Conservation (phyloP, 169 alveolate species). For the Eimeria nieschulzi region DNA sequence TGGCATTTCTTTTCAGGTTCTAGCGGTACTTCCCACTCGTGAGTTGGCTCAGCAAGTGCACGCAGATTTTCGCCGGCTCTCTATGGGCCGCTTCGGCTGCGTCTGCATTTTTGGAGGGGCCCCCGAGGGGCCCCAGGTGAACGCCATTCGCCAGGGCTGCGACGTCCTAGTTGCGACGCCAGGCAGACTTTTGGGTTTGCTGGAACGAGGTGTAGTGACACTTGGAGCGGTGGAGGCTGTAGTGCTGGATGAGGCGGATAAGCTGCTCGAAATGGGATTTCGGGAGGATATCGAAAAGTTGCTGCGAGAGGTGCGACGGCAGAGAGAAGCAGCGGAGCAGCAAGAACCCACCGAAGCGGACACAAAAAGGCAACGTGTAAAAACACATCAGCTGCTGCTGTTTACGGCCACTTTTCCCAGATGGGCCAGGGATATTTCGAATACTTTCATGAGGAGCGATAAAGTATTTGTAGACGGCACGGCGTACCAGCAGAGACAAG, state of each 20-base stretch:
- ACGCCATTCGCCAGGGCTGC: background rate
- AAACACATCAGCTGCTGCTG: constrained; percentile 85
- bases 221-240: constrained; percentile 32
- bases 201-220: constrained; percentile 3
- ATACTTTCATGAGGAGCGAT: constrained; percentile 76
- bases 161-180: constrained; percentile 38
- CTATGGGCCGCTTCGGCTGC: constrained; percentile 9
- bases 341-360: background rate
- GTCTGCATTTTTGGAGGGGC: constrained; percentile 62
- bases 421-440: constrained; percentile 89
- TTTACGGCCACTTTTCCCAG: constrained; percentile 93
- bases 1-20: background rate
- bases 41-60: constrained; percentile 72
- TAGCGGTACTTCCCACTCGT: constrained; percentile 52
- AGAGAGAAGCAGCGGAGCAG: background rate
- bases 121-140: constrained; percentile 35
- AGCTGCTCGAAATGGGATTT: constrained; percentile 90
- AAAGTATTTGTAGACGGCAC: constrained; percentile 37
- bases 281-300: constrained; percentile 88
- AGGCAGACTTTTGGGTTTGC: constrained; percentile 44
- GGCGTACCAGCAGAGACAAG: constrained; percentile 5
- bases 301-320: constrained; percentile 65
- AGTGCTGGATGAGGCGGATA: constrained; percentile 89
- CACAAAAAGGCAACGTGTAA: background rate
- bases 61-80: constrained; percentile 22